Conservation (phyloP, 2,329 filamentous ascomycete species). For the Trichoderma atrobrunneum region DNA sequence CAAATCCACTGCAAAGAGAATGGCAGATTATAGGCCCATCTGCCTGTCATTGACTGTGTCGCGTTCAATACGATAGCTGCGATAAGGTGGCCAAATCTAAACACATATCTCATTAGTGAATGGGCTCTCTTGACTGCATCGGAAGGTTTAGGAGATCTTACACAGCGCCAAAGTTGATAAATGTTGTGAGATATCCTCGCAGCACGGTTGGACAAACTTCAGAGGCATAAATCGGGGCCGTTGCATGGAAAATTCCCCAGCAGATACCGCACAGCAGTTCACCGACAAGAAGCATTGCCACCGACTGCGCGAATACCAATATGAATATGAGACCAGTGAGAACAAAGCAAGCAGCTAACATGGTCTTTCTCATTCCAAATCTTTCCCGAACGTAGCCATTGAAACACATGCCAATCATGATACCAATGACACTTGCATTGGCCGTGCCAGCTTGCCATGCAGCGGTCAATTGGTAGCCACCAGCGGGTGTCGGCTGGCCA, state of each 20-base stretch:
- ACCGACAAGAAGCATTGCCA: conserved; percentile 24
- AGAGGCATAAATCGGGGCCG: background rate
- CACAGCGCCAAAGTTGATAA: background rate
- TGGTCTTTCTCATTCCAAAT: conserved; percentile 43
- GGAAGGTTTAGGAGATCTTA: background rate
- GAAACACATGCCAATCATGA: background rate
- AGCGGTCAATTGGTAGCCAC: background rate
- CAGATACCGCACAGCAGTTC: conserved; percentile 35
- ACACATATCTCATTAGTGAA: background rate
- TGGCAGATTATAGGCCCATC: background rate
- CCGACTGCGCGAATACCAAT: conserved; percentile 25
- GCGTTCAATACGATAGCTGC: background rate
- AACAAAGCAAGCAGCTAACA: conserved; percentile 32
- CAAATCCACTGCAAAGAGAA: background rate
- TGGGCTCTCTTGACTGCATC: background rate
- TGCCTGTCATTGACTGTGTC: background rate
- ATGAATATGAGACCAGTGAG: conserved; percentile 45
- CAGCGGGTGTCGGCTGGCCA: background rate
- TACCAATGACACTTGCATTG: background rate
- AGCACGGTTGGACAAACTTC: background rate
- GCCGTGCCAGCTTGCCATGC: background rate
- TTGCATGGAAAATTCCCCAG: conserved; percentile 38
- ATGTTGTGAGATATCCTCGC: background rate
- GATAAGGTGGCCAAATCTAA: background rate
- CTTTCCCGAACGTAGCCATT: background rate